Base-by-base conservation (phyloP, 31 red algal species). In the Odonthalia washingtoniensis region DNA sequence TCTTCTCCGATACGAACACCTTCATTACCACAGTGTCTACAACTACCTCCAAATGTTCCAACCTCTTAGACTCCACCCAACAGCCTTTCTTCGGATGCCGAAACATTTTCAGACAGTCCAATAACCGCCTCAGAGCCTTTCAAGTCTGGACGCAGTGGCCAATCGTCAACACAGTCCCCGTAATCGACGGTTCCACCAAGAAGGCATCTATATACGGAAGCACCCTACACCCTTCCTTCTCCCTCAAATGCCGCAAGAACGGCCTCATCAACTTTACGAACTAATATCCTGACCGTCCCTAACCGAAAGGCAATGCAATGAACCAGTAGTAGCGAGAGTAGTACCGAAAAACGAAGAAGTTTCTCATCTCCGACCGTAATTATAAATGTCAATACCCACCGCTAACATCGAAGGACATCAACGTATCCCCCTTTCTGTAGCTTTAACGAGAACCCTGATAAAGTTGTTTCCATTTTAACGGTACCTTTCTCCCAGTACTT, bases 181-280 rank as follows among this genome's bases (percentile, higher is more conserved):
- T 18, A 4, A 3, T 26, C 26, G 77, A 80, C 38, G 82, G 64
- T n/a, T 31, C 45, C 26, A 85, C 2, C 16, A 85, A 44, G 33
- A 85, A 85, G 39, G 70, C 66, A 40, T 85, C 82, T 31, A 85
- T 45, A 17, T 85, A 80, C 32, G 77, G 77, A 1, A 80, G 33
- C 12, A 62, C 5, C 21, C 77, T 26, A 1, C 61, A 80, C 36
- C 82, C 66, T 2, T 27, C 18, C 18, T 3, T 3, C 3, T 78
- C 57, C 6, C 73, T 26, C 21, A 88, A 33, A 39, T 88, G 42
- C 36, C 30, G 73, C 40, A 78, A 53, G 44, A 88, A 6, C 32
- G 73, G 84, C 43, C 72, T 70, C 27, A 70, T 18, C n/a, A 70
- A 26, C 33, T 70, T 70, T 30, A 26, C 28, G 27, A 70, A 70